Evolutionary conservation across 495 filamentous ascomycete species (phyloP), one percentile per base, ranked within the genome.

Genomic region (Articulospora tetracladia): DNA sequence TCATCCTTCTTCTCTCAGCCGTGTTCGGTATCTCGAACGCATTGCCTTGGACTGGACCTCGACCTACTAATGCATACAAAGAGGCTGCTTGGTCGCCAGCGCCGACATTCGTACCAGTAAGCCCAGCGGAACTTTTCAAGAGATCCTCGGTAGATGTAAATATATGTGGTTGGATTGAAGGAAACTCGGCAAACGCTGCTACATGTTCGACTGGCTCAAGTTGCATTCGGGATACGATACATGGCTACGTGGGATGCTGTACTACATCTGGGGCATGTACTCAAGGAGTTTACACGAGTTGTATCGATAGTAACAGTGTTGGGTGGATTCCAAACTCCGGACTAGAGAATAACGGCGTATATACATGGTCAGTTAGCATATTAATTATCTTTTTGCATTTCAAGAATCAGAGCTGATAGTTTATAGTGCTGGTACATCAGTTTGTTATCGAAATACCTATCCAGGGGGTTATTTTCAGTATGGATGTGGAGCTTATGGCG

Each of bases 81-180:
- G 50, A 28, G 12, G 62, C 60, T 47, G 57, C 59, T 15, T 68
- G 62, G 62, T 60, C 62, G 25, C 66, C 66, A 27, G 25, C 34
- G 22, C 66, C 66, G 23, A 68, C 66, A 27, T 46, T 46, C 15
- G 55, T 58, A 13, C 55, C 62, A 11, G 51, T 41, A 17, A 53
- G 62, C 24, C 66, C 62, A 28, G 53, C 52, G 27, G 34, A 46
- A 13, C 22, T 68, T 1, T 65, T 68, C 53, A 68, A 65, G 60
- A 57, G 66, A 52, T 28, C 22, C 44, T 60, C 56, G 2, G 56
- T 68, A 4, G 59, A 58, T 51, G 59, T 65, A 10, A 30, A 55
- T 46, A 46, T 65, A 48, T 68, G 66, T 57, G 66, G 66, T 34
- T 68, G 66, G 66, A 60, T 68, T 41, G 66, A 56, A 11, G 66